Conservation (phyloP, 441 rosid species). For the Lepidium campestre region DNA sequence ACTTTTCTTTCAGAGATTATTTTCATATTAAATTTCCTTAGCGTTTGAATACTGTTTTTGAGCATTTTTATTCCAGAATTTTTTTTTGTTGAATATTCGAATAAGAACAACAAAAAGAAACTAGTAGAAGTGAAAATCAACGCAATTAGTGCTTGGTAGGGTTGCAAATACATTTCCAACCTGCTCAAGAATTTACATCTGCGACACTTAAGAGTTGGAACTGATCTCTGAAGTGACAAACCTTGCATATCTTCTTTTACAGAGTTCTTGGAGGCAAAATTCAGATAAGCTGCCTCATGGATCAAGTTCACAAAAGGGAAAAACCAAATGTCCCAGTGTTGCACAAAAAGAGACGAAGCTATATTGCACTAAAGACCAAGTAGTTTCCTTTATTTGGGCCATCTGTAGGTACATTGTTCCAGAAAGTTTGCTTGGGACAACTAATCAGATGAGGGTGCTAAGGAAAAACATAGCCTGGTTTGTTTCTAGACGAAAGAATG, state of each 20-base stretch:
- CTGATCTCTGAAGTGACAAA: not conserved
- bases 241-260: not conserved
- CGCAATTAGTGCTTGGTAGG: not conserved
- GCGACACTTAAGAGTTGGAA: conserved; percentile 1
- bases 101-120: not conserved
- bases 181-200: not conserved
- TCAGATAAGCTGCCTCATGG: conserved; percentile 17
- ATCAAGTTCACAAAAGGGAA: conserved; percentile 18
- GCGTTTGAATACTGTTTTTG: not conserved
- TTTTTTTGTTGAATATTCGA: not conserved
- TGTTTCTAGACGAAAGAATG: conserved; percentile 61
- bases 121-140: not conserved
- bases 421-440: conserved; percentile 61
- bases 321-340: conserved; percentile 20
- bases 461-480: conserved; percentile 65
- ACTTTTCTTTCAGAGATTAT: not conserved
- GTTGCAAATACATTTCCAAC: not conserved
- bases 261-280: conserved; percentile 18
- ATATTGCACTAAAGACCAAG: conserved; percentile 61
- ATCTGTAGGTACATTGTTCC: conserved; percentile 72
- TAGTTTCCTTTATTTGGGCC: conserved; percentile 86
- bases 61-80: not conserved
- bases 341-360: conserved; percentile 29
- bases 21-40: not conserved
- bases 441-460: conserved; percentile 59